Evolutionary conservation across 345 rosid genomes (phyloP).

Genomic region (Eucalyptus pumila): DNA sequence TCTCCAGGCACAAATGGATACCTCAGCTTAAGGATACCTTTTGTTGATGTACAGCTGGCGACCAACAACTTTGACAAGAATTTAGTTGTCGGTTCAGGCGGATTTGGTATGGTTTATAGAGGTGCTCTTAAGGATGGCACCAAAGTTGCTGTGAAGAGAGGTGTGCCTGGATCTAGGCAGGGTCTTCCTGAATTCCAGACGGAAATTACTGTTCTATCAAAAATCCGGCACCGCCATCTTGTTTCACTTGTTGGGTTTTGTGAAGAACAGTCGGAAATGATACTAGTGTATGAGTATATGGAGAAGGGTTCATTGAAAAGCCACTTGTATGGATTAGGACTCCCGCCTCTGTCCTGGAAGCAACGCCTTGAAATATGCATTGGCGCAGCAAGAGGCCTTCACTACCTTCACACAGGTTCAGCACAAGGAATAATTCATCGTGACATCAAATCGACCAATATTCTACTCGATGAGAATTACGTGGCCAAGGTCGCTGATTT

Average conservation of each 20-base stretch:
- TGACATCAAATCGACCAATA: slow-evolving; percentile 90
- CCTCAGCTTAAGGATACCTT: slow-evolving; percentile 55
- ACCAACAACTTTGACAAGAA: slow-evolving; percentile 71
- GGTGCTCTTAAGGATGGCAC: slow-evolving; percentile 67
- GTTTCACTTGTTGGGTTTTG: slow-evolving; percentile 91
- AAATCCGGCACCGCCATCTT: slow-evolving; percentile 86
- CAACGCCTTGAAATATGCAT: slow-evolving; percentile 85
- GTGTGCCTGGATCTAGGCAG: slow-evolving; percentile 86
- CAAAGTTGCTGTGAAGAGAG: slow-evolving; percentile 85
- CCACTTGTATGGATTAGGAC: slow-evolving; percentile 59
- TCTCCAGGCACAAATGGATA: slow-evolving; percentile 54
- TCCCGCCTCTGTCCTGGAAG: slow-evolving; percentile 76
- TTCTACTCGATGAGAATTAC: slow-evolving; percentile 52
- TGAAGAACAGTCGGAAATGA: slow-evolving; percentile 94
- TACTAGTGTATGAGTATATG: slow-evolving; percentile 89
- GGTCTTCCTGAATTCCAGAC: slow-evolving; percentile 94
- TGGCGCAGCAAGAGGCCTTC: slow-evolving; percentile 90
- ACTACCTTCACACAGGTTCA: slow-evolving; percentile 94
- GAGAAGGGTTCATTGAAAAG: slow-evolving; percentile 84
- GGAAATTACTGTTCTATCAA: slow-evolving; percentile 70
- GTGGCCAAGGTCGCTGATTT: slow-evolving; percentile 93
- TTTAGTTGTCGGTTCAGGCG: slow-evolving; percentile 75
- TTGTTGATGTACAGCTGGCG: slow-evolving; percentile 54
- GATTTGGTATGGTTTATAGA: slow-evolving; percentile 92
- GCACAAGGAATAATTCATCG: slow-evolving; percentile 93